These are phyloP conservation scores for Ramicandelaber brevisporus DNA, from an alignment of 192 early-diverging fungal genomes.

Conservation along the genomic window DNA sequence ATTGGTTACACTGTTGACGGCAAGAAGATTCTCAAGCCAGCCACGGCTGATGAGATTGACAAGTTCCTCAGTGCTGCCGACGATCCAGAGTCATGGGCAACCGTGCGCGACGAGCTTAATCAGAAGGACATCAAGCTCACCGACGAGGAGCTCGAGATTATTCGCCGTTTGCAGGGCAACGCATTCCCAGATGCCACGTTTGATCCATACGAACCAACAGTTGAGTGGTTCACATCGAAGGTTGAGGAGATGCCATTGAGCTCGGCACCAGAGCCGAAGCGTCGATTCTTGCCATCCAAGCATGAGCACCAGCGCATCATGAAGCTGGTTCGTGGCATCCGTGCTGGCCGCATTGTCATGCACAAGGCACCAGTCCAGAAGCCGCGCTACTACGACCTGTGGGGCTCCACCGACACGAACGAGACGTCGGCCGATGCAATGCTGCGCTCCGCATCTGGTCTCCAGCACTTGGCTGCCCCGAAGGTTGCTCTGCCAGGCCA, in stretches of 20 bases:
- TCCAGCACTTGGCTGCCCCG: conserved; percentile 70
- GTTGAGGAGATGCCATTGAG: conserved; percentile 54
- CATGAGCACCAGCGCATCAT: conserved; percentile 82
- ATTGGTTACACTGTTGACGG: conserved; percentile 92
- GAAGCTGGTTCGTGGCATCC: conserved; percentile 94
- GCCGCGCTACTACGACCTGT: conserved; percentile 67
- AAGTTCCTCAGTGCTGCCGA: conserved; percentile 79
- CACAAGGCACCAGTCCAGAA: conserved; percentile 20
- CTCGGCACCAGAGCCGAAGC: conserved; percentile 84
- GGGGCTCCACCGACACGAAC: conserved; percentile 40
- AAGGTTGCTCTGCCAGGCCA: conserved; percentile 71
- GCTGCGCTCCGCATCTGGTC: conserved; percentile 5
- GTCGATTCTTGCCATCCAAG: conserved; percentile 85
- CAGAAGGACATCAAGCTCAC: conserved; percentile 63
- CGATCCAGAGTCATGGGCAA: conserved; percentile 72
- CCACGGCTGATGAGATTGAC: conserved; percentile 78
- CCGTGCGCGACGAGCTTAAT: conserved; percentile 57
- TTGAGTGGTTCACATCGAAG: conserved; percentile 88
- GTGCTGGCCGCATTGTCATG: conserved; percentile 56
- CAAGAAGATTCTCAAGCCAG: conserved; percentile 72
- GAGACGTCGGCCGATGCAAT: conserved; percentile 27
- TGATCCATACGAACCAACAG: conserved; percentile 77
- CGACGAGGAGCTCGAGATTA: conserved; percentile 79
- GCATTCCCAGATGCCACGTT: conserved; percentile 58
- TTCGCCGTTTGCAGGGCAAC: conserved; percentile 63